Base-by-base conservation (phyloP, 345 rosid genomes). In the Trapa incisa region DNA sequence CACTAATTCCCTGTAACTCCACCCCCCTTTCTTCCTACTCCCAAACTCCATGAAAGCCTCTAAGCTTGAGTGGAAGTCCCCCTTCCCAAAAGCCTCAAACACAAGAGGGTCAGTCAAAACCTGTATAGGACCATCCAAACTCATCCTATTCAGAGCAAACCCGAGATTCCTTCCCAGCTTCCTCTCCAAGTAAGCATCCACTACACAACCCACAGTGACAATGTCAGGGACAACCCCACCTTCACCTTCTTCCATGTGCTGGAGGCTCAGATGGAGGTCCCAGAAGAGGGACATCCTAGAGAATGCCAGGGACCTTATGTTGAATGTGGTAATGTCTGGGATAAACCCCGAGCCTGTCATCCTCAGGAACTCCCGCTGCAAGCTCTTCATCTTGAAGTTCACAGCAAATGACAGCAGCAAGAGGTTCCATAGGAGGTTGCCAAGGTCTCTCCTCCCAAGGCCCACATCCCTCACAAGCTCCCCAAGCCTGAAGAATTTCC, bases 251-350 rank as follows among this genome's bases (percentile, higher is more conserved):
- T 72, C 79, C 98, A 93, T 90, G 74, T 93, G 97, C 47, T 88
- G 88, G 68, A 93, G 82, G 69, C 81, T 84, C 53, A 90, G 92
- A 77, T 90, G 98, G 47, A 93, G 86, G 82, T 90, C 97, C 96
- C 97, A 84, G 56, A 93, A 83, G 70, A 90, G 70, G 47, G 84
- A 78, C 92, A 93, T 88, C 73, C 75, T 85, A 7, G 94, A 93
- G 75, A 86, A 92, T 37, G 90, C 97, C 54, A 84, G 66, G 61
- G 87, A 83, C 16, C 97, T 79, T 47, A 90, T 75, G 68, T 93
- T 93, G 65, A 93, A 93, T 1, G 97, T 82, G 32, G 85, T 86
- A 58, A 93, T 58, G 68, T 93, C 97, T 9, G 97, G 97, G 65
- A 54, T 47, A 67, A 93, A 87, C 42, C 92, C 90, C 4, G 86